Evolutionary conservation across 768 basidiomycete genomes (phyloP).

Genomic region (Crassisporium funariophilum): DNA sequence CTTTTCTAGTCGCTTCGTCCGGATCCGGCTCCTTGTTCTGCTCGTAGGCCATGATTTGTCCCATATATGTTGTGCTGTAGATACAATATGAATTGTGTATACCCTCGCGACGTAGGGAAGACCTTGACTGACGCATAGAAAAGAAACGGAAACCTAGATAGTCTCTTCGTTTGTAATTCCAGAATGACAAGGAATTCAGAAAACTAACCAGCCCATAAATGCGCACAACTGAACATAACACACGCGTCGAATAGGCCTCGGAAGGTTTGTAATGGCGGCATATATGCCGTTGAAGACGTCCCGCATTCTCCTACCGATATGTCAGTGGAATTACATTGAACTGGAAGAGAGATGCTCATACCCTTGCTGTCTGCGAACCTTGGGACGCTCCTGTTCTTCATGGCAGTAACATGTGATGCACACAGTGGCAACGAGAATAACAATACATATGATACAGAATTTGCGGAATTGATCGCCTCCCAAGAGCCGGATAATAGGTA

Average conservation of each 20-base stretch:
- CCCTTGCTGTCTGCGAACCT: constrained; percentile 41
- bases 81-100: background rate
- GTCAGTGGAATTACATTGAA: constrained; percentile 1
- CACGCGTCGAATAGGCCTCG: constrained; percentile 82
- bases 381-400: constrained; percentile 71
- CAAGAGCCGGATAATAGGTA: constrained; percentile 76
- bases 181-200: background rate
- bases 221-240: constrained; percentile 94
- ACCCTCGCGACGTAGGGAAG: background rate
- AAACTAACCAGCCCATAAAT: constrained; percentile 89
- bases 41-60: constrained; percentile 91
- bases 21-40: constrained; percentile 70
- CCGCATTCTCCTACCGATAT: constrained; percentile 51
- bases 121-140: constrained; percentile 73
- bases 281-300: constrained; percentile 83
- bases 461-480: constrained; percentile 96
- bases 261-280: constrained; percentile 70
- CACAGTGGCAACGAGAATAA: constrained; percentile 79
- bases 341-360: constrained; percentile 18
- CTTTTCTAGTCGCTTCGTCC: constrained; percentile 82
- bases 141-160: constrained; percentile 85
- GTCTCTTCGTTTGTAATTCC: constrained; percentile 6
- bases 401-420: constrained; percentile 88
- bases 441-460: constrained; percentile 85
- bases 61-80: constrained; percentile 85